Conservation (phyloP, 257 asterid species). For the Fraxinus cuspidata region DNA sequence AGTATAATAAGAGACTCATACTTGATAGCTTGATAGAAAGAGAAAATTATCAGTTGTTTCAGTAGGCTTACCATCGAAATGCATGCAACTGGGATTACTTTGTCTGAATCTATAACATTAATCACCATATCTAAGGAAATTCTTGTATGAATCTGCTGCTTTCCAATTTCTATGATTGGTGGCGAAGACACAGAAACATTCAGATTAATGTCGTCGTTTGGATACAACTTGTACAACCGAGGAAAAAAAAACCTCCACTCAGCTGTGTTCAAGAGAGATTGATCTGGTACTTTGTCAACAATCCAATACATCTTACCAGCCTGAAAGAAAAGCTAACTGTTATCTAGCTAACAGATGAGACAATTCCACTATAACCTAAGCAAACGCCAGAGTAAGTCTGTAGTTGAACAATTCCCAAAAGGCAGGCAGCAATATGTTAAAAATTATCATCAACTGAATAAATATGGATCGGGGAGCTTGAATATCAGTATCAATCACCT, state of each 20-base stretch:
- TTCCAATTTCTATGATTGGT: slow-evolving; percentile 58
- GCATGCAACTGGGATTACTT: slow-evolving; percentile 71
- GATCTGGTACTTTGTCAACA: slow-evolving; percentile 70
- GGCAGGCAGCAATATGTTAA: not conserved
- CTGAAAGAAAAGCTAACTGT: slow-evolving; percentile 40
- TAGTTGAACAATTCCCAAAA: not conserved
- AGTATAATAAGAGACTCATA: not conserved
- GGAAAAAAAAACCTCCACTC: slow-evolving; percentile 85
- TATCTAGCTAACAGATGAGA: slow-evolving; percentile 25
- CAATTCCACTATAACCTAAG: slow-evolving; percentile 6
- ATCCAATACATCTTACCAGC: slow-evolving; percentile 75
- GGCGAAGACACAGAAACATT: slow-evolving; percentile 62
- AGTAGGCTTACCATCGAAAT: slow-evolving; percentile 64
- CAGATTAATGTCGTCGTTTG: slow-evolving; percentile 68
- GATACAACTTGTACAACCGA: slow-evolving; percentile 80
- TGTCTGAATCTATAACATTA: slow-evolving; percentile 59
- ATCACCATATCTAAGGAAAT: slow-evolving; percentile 62
- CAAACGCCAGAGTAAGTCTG: slow-evolving; percentile 11
- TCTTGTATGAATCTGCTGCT: slow-evolving; percentile 43
- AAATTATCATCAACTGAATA: not conserved
- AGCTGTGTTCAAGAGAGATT: slow-evolving; percentile 78
- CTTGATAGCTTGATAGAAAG: not conserved
- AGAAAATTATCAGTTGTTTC: slow-evolving; percentile 12
- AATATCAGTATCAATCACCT: not conserved
- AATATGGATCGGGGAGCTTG: not conserved